Evolutionary conservation across 257 asterid genomes (phyloP), one percentile per base, ranked within the genome.

Genomic region (Mentha longifolia): DNA sequence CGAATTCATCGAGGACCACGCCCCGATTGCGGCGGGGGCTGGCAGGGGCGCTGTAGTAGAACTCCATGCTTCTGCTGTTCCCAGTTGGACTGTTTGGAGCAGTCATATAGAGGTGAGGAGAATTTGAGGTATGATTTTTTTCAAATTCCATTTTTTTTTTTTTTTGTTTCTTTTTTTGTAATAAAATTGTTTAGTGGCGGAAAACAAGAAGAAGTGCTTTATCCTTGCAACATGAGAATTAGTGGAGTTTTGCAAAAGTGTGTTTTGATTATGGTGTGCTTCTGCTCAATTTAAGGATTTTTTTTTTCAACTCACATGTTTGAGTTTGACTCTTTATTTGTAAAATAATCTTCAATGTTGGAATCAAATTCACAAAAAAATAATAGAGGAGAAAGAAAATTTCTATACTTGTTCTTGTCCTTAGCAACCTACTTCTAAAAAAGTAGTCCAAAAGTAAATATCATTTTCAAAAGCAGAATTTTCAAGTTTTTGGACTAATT

Each of bases 11-110:
- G 31, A 74, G 67, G 41, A 39, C 58, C 7, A 77, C 56, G 15
- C 67, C 52, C 14, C 4, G 63, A 3, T 8, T 9, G 47, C 57
- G 47, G 15, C 58, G 60, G 0, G 92, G 91, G 64, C 90, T 85
- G 7, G 81, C 68, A 0, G 93, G 92, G 16, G 92, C 92, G 13
- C 90, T 87, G 77, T 81, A 61, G 80, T 79, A 77, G 25, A 45
- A 75, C 65, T 75, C 81, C 78, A 67, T 71, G 68, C 57, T 65
- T 33, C 65, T 39, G 68, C 51, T 59, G 60, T 66, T 6, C 8
- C 67, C 77, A 25, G 45, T 77, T 65, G 96, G 92, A 45, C 86
- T 83, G 1, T 75, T 68, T 0, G 93, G 86, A 47, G 90, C 89
- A 60, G 84, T 85, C 64, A 64, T 79, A 58, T 82, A 82, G 31